Evolutionary conservation across 2,329 filamentous ascomycete genomes (phyloP), one percentile per base, ranked within the genome.

Genomic region (Fusarium luffae): DNA sequence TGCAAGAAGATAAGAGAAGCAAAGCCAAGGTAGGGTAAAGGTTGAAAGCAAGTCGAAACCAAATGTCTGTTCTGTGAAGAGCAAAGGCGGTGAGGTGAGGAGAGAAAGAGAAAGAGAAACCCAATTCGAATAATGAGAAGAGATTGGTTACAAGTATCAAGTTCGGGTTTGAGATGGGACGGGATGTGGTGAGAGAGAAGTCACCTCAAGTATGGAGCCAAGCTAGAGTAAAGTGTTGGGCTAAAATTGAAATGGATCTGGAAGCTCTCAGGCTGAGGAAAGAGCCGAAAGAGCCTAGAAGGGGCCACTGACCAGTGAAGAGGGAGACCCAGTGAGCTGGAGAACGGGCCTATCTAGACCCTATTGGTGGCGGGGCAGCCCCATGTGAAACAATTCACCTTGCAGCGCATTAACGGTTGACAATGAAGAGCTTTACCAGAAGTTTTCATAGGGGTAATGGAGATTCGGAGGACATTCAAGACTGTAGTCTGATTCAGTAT

Each of bases 201-300:
- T 50, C 44, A 47, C 44, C 48, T 50, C 48, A 25, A 32, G 44
- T 47, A 47, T 47, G 44, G 44, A 49, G 46, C 28, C 28, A 21
- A 48, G 27, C 46, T 48, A 25, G 21, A 49, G 48, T 41, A 57
- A 65, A 66, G 63, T 69, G 68, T 70, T 70, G 68, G 68, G 68
- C 68, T 71, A 70, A 70, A 70, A 70, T 65, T 71, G 59, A 66
- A 50, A 71, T 71, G 71, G 71, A 70, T 59, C 61, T 71, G 59
- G 62, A 50, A 71, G 68, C 68, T 68, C 68, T 66, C 54, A 66
- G 68, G 59, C 66, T 69, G 63, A 71, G 56, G 58, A 69, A 49
- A 49, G 63, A 65, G 44, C 68, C 63, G 52, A 70, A 54, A 70
- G 49, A 40, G 50, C 32, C 46, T 40, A n/a, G 34, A 34, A 54